Conservation (phyloP, 2,329 filamentous ascomycete species). For the Neonectria faginata region DNA sequence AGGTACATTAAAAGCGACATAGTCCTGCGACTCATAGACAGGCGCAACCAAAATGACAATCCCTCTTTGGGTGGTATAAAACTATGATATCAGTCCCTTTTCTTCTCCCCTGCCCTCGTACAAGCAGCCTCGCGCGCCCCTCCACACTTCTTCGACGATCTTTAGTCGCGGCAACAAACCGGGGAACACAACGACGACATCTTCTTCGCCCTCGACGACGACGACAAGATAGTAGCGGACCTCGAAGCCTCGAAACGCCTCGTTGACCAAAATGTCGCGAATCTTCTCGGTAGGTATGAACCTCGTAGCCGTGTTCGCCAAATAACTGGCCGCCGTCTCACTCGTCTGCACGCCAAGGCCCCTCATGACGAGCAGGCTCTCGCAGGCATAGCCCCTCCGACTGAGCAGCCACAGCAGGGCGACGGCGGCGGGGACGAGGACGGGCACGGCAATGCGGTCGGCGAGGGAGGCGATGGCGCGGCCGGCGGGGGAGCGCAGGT, state of each 20-base stretch:
- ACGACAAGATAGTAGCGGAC: constrained; percentile 91
- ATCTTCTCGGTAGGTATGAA: constrained; percentile 92
- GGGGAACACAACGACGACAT: constrained; percentile 96
- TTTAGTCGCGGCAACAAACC: constrained; percentile 77
- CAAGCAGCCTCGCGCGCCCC: constrained; percentile 83
- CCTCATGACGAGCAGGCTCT: constrained; percentile 88
- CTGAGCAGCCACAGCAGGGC: constrained; percentile 58
- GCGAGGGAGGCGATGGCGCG: constrained; percentile 50
- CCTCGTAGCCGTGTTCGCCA: constrained; percentile 62
- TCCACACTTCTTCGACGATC: constrained; percentile 91
- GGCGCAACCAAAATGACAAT: constrained; percentile 17
- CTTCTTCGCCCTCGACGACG: constrained; percentile 87
- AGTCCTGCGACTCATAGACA: constrained; percentile 13
- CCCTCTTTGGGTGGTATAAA: constrained; percentile 24
- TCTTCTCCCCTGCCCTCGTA: constrained; percentile 65
- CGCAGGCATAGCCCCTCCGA: constrained; percentile 68
- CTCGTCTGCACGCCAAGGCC: constrained; percentile 92
- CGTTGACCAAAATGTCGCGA: constrained; percentile 92
- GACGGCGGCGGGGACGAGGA: constrained; percentile 54
- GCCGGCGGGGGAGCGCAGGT: constrained; percentile 49
- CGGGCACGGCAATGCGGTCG: constrained; percentile 51
- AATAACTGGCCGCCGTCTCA: constrained; percentile 71
- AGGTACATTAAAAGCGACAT: constrained; percentile 18
- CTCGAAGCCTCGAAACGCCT: constrained; percentile 93
- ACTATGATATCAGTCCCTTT: constrained; percentile 38